Evolutionary conservation across 441 rosid genomes (phyloP).

Genomic region (Dalechampia spathulata): DNA sequence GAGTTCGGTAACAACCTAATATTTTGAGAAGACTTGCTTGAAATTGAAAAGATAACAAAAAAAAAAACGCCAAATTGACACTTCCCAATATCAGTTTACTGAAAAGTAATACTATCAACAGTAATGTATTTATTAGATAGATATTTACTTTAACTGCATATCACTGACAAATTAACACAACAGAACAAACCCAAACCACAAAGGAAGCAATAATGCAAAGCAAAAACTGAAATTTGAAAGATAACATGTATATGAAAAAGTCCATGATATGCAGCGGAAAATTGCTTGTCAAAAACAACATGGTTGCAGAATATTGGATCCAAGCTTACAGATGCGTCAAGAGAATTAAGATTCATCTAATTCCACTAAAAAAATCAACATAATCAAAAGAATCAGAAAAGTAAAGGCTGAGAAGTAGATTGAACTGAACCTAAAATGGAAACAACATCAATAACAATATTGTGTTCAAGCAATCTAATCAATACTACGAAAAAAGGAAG

Average conservation of each 20-base stretch:
- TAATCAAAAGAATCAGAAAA: neutral
- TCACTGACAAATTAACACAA: no score
- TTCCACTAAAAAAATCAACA: neutral
- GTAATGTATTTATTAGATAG: no score
- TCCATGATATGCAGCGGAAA: neutral
- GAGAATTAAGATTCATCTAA: no score
- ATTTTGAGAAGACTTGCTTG: neutral
- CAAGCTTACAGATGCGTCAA: neutral
- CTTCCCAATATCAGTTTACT: no score
- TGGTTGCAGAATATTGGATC: no score
- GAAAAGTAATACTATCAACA: neutral
- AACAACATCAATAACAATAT: neutral
- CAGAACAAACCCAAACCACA: neutral
- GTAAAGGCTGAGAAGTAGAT: neutral
- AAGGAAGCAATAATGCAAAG: no score
- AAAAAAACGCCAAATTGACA: no score
- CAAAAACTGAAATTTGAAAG: no score
- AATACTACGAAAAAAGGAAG: neutral
- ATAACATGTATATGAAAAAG: neutral
- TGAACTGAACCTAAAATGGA: neutral
- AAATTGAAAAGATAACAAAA: neutral
- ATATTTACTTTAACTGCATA: no score
- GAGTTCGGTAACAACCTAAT: neutral
- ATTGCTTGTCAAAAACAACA: neutral
- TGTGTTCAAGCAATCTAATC: neutral